Base-by-base conservation (phyloP, 768 basidiomycete genomes). In the Psilocybe subaeruginosa region DNA sequence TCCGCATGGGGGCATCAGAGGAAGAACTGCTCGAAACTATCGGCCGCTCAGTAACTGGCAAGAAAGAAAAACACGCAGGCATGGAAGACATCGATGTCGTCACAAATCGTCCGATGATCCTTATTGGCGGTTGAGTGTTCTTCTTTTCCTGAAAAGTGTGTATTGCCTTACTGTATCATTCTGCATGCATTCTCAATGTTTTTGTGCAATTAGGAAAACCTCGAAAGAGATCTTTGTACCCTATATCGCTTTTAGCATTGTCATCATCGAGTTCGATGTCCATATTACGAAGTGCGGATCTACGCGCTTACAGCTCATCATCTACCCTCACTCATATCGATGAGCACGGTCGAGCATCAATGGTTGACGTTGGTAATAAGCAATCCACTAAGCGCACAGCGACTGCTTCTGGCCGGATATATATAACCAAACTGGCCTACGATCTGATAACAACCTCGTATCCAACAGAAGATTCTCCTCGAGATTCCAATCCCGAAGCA, bases 111-210 rank as follows among this genome's bases (percentile, higher is more conserved):
- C 91, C 93, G 9, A 96, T 96, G 93, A 95, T 95, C 64, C 78
- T 93, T 62, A 96, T 96, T 74, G 95, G 94, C 76, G 94, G 94
- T 88, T 96, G 85, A 91, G 84, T 85, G 70, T 73, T 64, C 72
- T 76, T 72, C 63, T 70, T 70, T 70, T 70, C 64, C 66, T 61
- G 60, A 66, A 64, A 67, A 72, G 63, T 66, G 50, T 63, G 63
- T 67, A 61, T 58, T 68, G 19, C 59, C 56, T 62, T 61, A 53
- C 59, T 65, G 50, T 35, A 50, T 62, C 65, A 45, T 64, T 58
- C 50, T 47, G 41, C 2, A 12, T 59, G 43, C 58, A 57, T 64
- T 57, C 65, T 65, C 49, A 61, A 61, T 37, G 51, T 51, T 63
- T 49, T 62, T 58, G 47, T 33, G 33, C 57, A 64, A 61, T 37